Percentiles rank a stretch among this genome's conserved stretches.
phyloP scores from a whole-genome alignment of 331 rosid species.

The Arachis monticola region DNA sequence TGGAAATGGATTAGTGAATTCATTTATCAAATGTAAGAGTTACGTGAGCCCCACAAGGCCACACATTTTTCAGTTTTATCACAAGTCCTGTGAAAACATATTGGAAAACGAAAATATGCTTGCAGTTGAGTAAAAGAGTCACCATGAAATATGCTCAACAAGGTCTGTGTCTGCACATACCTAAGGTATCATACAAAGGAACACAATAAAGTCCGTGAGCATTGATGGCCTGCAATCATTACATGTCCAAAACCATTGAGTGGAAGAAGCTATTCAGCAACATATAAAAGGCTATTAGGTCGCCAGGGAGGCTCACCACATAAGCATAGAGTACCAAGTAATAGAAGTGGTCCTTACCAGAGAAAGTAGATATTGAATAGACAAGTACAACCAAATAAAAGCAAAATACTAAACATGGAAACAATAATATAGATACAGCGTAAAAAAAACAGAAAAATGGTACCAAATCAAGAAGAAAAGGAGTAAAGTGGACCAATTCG shows the following conservation, averaged over 20 bases:
- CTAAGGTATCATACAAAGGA: constrained; percentile 92
- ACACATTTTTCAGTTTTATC: too few relatives aligned
- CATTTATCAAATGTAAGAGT: not conserved
- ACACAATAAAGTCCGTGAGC: constrained; percentile 96
- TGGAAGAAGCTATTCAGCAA: constrained; percentile 30
- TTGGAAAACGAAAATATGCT: constrained; percentile 10
- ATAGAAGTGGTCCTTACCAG: not conserved
- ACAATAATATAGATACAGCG: too few relatives aligned
- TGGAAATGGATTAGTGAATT: constrained; percentile 13
- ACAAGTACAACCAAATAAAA: constrained; percentile 19
- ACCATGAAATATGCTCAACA: constrained; percentile 32
- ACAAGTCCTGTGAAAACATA: constrained; percentile 22
- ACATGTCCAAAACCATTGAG: constrained; percentile 29
- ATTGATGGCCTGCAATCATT: constrained; percentile 84
- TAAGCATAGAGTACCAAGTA: constrained; percentile 11
- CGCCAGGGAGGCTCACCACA: constrained; percentile 15
- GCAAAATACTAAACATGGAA: constrained; percentile 10
- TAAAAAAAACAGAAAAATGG: too few relatives aligned
- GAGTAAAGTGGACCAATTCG: too few relatives aligned
- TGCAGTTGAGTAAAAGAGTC: constrained; percentile 25
- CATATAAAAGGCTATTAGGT: constrained; percentile 1
- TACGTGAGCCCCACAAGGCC: too few relatives aligned
- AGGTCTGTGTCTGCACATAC: constrained; percentile 52
- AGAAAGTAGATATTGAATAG: constrained; percentile 5
- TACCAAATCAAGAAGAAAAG: too few relatives aligned